Evolutionary conservation across 495 filamentous ascomycete species (phyloP), one percentile per base, ranked within the genome.

Genomic region (Daldinia grandis): DNA sequence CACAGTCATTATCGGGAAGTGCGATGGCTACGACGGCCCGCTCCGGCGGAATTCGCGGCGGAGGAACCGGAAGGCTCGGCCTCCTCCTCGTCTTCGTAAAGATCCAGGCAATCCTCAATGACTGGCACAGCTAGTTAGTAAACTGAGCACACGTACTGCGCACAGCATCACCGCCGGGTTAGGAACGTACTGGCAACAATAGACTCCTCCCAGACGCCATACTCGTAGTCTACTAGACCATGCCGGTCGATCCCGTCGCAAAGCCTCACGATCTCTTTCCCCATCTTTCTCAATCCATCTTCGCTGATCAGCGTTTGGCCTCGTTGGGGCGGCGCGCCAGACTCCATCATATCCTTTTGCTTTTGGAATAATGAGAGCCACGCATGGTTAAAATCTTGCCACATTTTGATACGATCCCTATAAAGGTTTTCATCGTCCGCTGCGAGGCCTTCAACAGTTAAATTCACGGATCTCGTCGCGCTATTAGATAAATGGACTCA

Each of bases 171-270:
- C 25, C 30, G n/a, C 50, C 17, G 17, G 30, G 5, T 10, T 58
- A 73, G 62, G 60, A 51, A 84, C 92, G 72, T 85, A 95, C 93
- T 85, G 58, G 85, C 86, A 51, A 97, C 85, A 70, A 99, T 98
- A 71, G 92, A 91, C 77, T 98, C 94, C 78, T 98, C 95, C 87
- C 92, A 95, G 50, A 98, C 92, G 3, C 95, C 95, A 82, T 97
- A 95, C 74, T 98, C 91, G 77, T 98, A 99, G 80, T 99, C 95
- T 6, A 99, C 95, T 27, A 99, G 81, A 15, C 95, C 95, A 72
- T 96, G 88, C 60, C 89, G 87, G 76, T 98, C 95, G 60, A 99
- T 85, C 38, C 85, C 85, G 77, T 99, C 95, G 76, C 94, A 95
- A 19, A 95, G 82, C 56, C 88, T 85, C 55, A 97, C 87, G 38